Evolutionary conservation across 306 rosid species (phyloP), one percentile per base, ranked within the genome.

Genomic region (Spatholobus suberectus): DNA sequence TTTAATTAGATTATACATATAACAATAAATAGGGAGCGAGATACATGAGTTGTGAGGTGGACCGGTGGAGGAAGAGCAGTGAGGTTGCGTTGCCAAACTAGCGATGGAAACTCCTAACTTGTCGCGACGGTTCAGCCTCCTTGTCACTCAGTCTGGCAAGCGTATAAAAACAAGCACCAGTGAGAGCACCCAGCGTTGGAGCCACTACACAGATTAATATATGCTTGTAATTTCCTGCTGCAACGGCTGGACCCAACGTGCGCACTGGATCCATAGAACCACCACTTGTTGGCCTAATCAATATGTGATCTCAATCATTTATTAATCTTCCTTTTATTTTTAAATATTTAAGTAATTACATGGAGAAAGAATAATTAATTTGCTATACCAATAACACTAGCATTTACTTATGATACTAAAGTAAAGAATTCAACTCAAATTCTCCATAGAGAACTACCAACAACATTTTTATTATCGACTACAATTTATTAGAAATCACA

Each of bases 191-290:
- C 0, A 93, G 90, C 1, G 97, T 92, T 0, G 94, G 99, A 0
- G 99, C 98, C 81, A 93, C 90, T 83, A 96, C 54, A 83, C 88
- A 96, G 18, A 96, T 8, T 98, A 98, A 96, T 37, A 96, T 5
- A 8, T 79, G 79, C 58, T 70, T 89, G 84, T 87, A 95, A 72
- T 92, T 92, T 62, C 97, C 97, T 1, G 97, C 96, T 0, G 99
- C 99, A 23, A 96, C 86, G 0, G 99, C 99, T 6, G 99, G 98
- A 15, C 99, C 98, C 34, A 96, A 85, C 11, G 99, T 96, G n/a
- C 99, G 89, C 74, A 96, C 99, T 1, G 98, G 99, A 70, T 96
- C 93, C 99, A 96, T 96, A 0, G 99, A 93, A 65, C 90, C 99
- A 4, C 98, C 98, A 21, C 93, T 92, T 2, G 91, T 38, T 47